Conservation (phyloP, 2,329 filamentous ascomycete species). For the Sporothrix variecibatus region DNA sequence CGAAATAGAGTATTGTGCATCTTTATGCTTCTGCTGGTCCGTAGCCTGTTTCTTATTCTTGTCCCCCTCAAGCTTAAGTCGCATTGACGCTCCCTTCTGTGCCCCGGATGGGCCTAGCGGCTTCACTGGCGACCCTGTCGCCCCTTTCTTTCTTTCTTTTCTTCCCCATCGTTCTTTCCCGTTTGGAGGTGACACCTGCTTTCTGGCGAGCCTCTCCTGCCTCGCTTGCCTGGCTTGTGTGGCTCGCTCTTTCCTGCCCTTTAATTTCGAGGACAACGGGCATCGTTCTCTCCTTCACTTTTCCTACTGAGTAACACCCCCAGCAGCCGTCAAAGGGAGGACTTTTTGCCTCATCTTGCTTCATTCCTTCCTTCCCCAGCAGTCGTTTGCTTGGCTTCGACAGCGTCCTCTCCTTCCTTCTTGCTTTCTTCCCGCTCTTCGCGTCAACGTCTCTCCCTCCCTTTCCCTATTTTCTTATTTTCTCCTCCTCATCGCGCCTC, state of each 20-base stretch:
- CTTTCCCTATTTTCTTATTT: background rate
- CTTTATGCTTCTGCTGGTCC: slow-evolving; percentile 10
- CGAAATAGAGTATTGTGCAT: slow-evolving; percentile 13
- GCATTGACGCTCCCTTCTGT: slow-evolving; percentile 12
- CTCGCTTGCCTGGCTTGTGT: background rate
- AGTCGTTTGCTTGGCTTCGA: slow-evolving; percentile 7
- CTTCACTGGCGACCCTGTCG: background rate
- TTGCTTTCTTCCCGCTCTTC: background rate
- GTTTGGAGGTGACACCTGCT: slow-evolving; percentile 3
- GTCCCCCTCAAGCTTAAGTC: slow-evolving; percentile 13
- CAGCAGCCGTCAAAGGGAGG: background rate
- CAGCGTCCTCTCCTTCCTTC: slow-evolving; percentile 15
- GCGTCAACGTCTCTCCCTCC: background rate
- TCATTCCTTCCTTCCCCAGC: background rate
- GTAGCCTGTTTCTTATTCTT: slow-evolving; percentile 12
- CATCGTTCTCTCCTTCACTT: slow-evolving; percentile 3
- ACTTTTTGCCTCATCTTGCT: slow-evolving; percentile 3
- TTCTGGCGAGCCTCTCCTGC: background rate
- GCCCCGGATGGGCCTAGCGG: slow-evolving; percentile 17
- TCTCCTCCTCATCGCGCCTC: background rate
- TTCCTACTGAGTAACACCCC: background rate
- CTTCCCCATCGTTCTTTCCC: slow-evolving; percentile 4
- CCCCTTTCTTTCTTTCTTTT: slow-evolving; percentile 1
- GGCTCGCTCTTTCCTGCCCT: slow-evolving; percentile 9
- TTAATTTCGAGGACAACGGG: background rate